Conservation (phyloP, 192 early-diverging fungal genomes). For the Phycomyces nitens region DNA sequence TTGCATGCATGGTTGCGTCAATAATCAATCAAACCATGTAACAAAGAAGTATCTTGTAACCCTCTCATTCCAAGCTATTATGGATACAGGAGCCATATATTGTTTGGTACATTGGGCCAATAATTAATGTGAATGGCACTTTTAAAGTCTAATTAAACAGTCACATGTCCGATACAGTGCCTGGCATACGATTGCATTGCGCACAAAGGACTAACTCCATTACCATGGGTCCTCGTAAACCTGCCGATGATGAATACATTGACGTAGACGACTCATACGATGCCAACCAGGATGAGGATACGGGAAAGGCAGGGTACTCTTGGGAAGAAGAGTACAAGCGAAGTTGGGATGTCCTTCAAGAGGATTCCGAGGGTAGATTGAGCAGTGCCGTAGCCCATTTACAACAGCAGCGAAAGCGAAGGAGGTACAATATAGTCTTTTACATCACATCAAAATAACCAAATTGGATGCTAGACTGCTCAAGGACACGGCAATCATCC, state of each 20-base stretch:
- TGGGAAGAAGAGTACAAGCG: slow-evolving; percentile 98
- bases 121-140: too few relatives aligned
- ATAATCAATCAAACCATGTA: too few relatives aligned
- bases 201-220: neutral
- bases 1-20: too few relatives aligned
- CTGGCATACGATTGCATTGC: too few relatives aligned
- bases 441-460: too few relatives aligned
- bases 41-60: too few relatives aligned
- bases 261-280: slow-evolving; percentile 54
- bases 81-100: too few relatives aligned
- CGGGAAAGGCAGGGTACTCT: slow-evolving; percentile 64
- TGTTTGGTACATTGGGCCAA: too few relatives aligned
- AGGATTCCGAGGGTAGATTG: slow-evolving; percentile 81
- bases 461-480: slow-evolving; percentile 35
- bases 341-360: slow-evolving; percentile 91
- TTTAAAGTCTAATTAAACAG: too few relatives aligned
- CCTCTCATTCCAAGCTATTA: too few relatives aligned
- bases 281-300: slow-evolving; percentile 34
- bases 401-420: slow-evolving; percentile 67
- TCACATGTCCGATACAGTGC: too few relatives aligned
- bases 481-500: slow-evolving; percentile 67
- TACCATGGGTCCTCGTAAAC: slow-evolving; percentile 15
- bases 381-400: slow-evolving; percentile 68
- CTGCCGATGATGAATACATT: slow-evolving; percentile 46
- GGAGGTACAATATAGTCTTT: slow-evolving; percentile 40